Evolutionary conservation across 352 stramenopile genomes (phyloP).

Genomic region (Phytophthora constricta): DNA sequence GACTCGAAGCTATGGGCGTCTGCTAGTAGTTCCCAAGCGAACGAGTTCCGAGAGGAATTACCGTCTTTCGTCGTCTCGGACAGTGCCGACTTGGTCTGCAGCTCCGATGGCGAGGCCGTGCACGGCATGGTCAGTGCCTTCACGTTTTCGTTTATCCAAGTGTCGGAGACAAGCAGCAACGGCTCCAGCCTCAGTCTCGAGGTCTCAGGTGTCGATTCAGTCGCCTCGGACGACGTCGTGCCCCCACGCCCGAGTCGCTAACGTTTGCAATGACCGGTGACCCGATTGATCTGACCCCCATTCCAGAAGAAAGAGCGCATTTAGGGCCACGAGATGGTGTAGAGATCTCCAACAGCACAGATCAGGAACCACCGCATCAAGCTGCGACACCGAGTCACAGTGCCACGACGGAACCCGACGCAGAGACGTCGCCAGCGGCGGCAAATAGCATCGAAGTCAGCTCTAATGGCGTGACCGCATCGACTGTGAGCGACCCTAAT

Average conservation of each 20-base stretch:
- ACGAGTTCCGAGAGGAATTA: conserved; percentile 42
- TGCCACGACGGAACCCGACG: conserved; percentile 24
- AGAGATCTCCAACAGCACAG: conserved; percentile 11
- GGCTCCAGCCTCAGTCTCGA: conserved; percentile 27
- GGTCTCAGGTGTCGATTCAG: conserved; percentile 7
- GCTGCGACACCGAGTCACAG: conserved; percentile 10
- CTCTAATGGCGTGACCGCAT: conserved; percentile 17
- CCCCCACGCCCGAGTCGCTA: conserved; percentile 17
- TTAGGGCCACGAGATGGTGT: conserved; percentile 10
- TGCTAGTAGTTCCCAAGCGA: conserved; percentile 30
- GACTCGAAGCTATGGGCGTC: conserved; percentile 21
- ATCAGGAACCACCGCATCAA: background rate
- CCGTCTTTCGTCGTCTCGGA: conserved; percentile 59
- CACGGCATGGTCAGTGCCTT: conserved; percentile 64
- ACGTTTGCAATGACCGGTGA: conserved; percentile 32
- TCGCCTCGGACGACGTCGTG: conserved; percentile 6
- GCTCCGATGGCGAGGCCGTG: conserved; percentile 64
- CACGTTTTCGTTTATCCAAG: conserved; percentile 79
- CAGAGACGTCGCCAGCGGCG: conserved; percentile 8
- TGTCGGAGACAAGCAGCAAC: conserved; percentile 47
- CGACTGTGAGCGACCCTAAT: conserved; percentile 17
- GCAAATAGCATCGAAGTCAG: conserved; percentile 22
- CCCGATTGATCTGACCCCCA: conserved; percentile 33
- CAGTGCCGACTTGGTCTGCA: conserved; percentile 49
- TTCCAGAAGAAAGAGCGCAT: conserved; percentile 37